These are phyloP conservation scores for Escovopsis sp. DNA, from an alignment of 2,329 filamentous ascomycete species.

Conservation along the genomic window DNA sequence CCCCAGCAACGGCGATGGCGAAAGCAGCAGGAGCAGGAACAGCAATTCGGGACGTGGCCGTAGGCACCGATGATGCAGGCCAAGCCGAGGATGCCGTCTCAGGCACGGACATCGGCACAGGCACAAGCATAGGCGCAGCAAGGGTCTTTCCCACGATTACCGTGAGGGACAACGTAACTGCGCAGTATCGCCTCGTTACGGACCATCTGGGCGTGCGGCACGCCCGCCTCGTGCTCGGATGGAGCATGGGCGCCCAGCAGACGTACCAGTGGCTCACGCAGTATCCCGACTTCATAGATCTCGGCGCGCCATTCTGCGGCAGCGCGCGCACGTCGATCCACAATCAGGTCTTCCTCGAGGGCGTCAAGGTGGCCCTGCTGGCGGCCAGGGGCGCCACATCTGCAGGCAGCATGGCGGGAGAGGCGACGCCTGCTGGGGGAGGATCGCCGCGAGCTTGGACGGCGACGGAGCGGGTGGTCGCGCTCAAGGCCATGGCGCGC, in stretches of 20 bases:
- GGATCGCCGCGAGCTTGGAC: conserved; percentile 13
- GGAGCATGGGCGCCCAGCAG: conserved; percentile 41
- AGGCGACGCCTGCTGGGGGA: conserved; percentile 7
- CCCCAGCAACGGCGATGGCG: too few species aligned
- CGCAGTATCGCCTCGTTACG: conserved; percentile 29
- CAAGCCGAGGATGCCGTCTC: too few species aligned
- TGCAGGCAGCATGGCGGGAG: conserved; percentile 31
- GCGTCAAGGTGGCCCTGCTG: conserved; percentile 31
- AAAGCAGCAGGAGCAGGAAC: too few species aligned
- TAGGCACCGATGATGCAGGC: too few species aligned
- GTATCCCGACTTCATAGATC: conserved; percentile 30
- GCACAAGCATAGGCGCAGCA: too few species aligned
- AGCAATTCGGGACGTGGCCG: too few species aligned
- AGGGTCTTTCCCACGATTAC: conserved; percentile 28
- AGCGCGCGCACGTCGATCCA: conserved; percentile 34
- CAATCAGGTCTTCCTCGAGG: conserved; percentile 40
- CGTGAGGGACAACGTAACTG: conserved; percentile 35
- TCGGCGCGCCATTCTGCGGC: conserved; percentile 33
- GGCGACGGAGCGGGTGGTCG: conserved; percentile 24
- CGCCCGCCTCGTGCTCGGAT: conserved; percentile 34
- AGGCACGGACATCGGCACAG: too few species aligned
- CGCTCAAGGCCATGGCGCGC: conserved; percentile 54
- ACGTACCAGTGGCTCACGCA: conserved; percentile 36
- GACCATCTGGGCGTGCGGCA: conserved; percentile 25
- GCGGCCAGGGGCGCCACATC: conserved; percentile 24